Evolutionary conservation across 2,329 filamentous ascomycete genomes (phyloP).

Genomic region (Fusarium austroafricanum): DNA sequence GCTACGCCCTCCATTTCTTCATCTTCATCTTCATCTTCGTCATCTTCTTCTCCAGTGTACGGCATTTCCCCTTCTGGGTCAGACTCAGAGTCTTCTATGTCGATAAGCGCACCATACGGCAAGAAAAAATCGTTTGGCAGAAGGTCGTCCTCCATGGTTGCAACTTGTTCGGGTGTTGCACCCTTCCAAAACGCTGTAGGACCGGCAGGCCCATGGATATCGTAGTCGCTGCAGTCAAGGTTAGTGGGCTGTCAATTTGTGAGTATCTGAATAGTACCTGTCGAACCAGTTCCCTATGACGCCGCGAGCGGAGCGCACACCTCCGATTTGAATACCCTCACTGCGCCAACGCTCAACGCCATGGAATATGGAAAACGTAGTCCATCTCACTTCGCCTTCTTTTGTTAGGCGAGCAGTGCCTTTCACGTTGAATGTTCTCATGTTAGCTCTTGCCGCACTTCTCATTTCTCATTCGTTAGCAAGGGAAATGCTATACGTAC

Average conservation of each 20-base stretch:
- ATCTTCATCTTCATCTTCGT: conserved; percentile 22
- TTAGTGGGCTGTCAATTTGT: neutral
- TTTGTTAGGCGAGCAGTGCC: conserved; percentile 73
- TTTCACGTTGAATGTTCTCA: conserved; percentile 47
- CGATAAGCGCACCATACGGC: conserved; percentile 42
- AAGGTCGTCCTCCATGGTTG: conserved; percentile 46
- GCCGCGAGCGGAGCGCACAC: conserved; percentile 71
- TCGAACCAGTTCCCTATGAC: conserved; percentile 84
- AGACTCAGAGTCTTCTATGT: conserved; percentile 31
- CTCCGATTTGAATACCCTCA: conserved; percentile 80
- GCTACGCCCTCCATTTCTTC: conserved; percentile 23
- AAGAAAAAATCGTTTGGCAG: conserved; percentile 50
- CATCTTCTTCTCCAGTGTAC: conserved; percentile 38
- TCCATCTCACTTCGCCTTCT: conserved; percentile 81
- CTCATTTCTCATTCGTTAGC: neutral
- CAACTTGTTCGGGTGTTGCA: conserved; percentile 58
- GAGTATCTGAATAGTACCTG: conserved; percentile 59
- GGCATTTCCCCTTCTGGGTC: conserved; percentile 47
- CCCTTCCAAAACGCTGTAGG: conserved; percentile 85
- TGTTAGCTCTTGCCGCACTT: conserved; percentile 24
- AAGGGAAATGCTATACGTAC: conserved; percentile 54
- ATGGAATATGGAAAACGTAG: conserved; percentile 71
- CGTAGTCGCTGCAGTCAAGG: conserved; percentile 65
- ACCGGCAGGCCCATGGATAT: conserved; percentile 75
- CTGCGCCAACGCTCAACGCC: conserved; percentile 80